These are phyloP conservation scores for Penicillium freii DNA, from an alignment of 2,329 filamentous ascomycete species.

Conservation along the genomic window DNA sequence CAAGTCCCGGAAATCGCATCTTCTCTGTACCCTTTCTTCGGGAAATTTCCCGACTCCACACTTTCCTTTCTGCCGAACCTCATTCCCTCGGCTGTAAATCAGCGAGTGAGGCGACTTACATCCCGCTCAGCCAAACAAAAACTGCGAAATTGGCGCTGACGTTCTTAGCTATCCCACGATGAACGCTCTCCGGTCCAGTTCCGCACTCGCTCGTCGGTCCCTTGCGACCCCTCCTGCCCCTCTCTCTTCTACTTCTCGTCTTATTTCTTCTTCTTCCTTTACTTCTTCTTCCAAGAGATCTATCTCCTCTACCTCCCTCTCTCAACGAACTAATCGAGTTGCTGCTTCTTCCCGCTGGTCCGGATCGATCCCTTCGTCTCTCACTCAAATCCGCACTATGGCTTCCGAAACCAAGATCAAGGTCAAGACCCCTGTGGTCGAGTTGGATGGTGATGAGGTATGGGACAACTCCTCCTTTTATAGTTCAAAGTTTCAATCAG, in stretches of 20 bases:
- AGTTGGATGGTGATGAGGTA: slow-evolving; percentile 80
- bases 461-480: slow-evolving; percentile 17
- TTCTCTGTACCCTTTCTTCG: slow-evolving; percentile 7
- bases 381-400: slow-evolving; percentile 47
- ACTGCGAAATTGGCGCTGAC: slow-evolving; percentile 18
- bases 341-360: slow-evolving; percentile 32
- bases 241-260: slow-evolving; percentile 31
- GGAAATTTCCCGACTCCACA: slow-evolving; percentile 27
- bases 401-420: slow-evolving; percentile 76
- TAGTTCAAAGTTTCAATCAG: slow-evolving; percentile 11
- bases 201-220: slow-evolving; percentile 40
- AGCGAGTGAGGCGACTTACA: slow-evolving; percentile 6
- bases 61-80: slow-evolving; percentile 38
- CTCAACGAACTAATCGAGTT: slow-evolving; percentile 22
- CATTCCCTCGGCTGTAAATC: slow-evolving; percentile 34
- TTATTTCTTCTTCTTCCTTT: slow-evolving; percentile 27
- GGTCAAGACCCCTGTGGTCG: slow-evolving; percentile 98
- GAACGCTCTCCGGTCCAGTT: slow-evolving; percentile 40
- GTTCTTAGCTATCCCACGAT: slow-evolving; percentile 24
- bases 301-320: slow-evolving; percentile 25
- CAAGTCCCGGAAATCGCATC: slow-evolving; percentile 3
- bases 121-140: slow-evolving; percentile 24
- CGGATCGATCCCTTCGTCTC: slow-evolving; percentile 29
- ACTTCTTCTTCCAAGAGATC: slow-evolving; percentile 29
- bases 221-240: slow-evolving; percentile 31